Evolutionary conservation across 805 yeast species (phyloP).

Genomic region (Sungouiozyma ichnusensis): DNA sequence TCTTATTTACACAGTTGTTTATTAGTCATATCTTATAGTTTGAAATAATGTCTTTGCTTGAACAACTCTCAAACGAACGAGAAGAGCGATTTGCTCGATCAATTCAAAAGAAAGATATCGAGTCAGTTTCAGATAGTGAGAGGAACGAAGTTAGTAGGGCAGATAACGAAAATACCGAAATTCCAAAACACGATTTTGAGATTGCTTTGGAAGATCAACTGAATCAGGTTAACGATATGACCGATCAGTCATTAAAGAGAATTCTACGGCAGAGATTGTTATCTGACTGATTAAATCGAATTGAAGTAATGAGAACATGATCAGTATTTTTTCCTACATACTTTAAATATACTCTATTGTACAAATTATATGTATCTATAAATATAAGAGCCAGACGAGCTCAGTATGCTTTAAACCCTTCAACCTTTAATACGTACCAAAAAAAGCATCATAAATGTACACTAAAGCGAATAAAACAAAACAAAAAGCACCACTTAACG

Average conservation of each 20-base stretch:
- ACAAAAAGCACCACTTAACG: constrained; percentile 82
- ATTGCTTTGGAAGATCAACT: constrained; percentile 32
- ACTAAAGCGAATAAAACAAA: constrained; percentile 74
- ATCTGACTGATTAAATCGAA: not conserved
- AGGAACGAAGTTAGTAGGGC: not conserved
- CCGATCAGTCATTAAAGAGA: constrained; percentile 33
- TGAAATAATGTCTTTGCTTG: not conserved
- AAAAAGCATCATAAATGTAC: constrained; percentile 62
- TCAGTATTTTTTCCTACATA: too few relatives aligned
- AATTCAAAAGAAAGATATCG: not conserved
- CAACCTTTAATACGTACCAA: constrained; percentile 3
- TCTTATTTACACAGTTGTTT: too few relatives aligned
- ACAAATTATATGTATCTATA: constrained; percentile 1
- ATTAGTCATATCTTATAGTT: too few relatives aligned
- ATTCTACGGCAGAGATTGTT: constrained; percentile 30
- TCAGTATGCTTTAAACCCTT: not conserved
- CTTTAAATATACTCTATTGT: too few relatives aligned
- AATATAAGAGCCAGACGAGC: not conserved
- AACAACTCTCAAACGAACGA: not conserved
- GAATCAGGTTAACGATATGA: constrained; percentile 31
- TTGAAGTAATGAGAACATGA: too few relatives aligned
- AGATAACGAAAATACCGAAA: constrained; percentile 7
- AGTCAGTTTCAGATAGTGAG: not conserved
- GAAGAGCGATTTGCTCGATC: not conserved
- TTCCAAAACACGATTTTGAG: constrained; percentile 28